A percentile compares a stretch with the other conserved stretches of the same genome.
Evolutionary conservation across 495 filamentous ascomycete species (phyloP).

Genomic region (Aspergillus egyptiacus): DNA sequence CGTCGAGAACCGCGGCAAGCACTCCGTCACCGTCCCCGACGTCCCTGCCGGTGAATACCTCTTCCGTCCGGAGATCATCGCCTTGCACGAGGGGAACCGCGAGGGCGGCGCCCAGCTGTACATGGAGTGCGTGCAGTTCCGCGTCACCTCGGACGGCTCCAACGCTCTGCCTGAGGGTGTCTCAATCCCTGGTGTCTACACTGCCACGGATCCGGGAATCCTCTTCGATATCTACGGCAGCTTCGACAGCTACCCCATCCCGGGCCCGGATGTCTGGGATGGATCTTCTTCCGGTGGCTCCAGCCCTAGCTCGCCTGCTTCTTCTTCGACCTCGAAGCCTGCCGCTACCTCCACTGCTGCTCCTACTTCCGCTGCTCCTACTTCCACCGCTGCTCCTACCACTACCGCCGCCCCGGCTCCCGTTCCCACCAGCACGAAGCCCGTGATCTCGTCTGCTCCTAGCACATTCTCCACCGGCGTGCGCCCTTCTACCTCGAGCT

Average conservation of each 20-base stretch:
- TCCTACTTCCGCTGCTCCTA: slow-evolving; percentile 3
- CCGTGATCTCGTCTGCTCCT: neutral
- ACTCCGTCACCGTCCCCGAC: slow-evolving; percentile 21
- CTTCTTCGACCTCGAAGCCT: neutral
- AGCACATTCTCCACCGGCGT: neutral
- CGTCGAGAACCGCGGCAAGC: slow-evolving; percentile 22
- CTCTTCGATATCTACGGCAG: slow-evolving; percentile 21
- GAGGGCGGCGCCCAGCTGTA: slow-evolving; percentile 22
- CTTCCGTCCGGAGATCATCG: slow-evolving; percentile 24
- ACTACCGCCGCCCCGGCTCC: neutral
- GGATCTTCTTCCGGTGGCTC: slow-evolving; percentile 15
- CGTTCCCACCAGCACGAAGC: slow-evolving; percentile 1
- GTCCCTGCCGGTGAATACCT: slow-evolving; percentile 22
- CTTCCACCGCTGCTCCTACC: slow-evolving; percentile 3
- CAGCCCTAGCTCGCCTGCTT: slow-evolving; percentile 4
- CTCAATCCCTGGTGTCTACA: slow-evolving; percentile 20
- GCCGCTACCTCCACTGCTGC: neutral
- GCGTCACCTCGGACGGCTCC: slow-evolving; percentile 19
- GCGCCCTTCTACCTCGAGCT: no score
- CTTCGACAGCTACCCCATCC: slow-evolving; percentile 20
- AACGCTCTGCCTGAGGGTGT: slow-evolving; percentile 18
- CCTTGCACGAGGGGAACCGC: slow-evolving; percentile 19
- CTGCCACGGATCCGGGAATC: slow-evolving; percentile 15
- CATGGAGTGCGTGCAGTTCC: slow-evolving; percentile 25
- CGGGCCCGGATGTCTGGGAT: slow-evolving; percentile 23